Evolutionary conservation across 306 rosid species (phyloP).

Genomic region (Coriaria nepalensis): DNA sequence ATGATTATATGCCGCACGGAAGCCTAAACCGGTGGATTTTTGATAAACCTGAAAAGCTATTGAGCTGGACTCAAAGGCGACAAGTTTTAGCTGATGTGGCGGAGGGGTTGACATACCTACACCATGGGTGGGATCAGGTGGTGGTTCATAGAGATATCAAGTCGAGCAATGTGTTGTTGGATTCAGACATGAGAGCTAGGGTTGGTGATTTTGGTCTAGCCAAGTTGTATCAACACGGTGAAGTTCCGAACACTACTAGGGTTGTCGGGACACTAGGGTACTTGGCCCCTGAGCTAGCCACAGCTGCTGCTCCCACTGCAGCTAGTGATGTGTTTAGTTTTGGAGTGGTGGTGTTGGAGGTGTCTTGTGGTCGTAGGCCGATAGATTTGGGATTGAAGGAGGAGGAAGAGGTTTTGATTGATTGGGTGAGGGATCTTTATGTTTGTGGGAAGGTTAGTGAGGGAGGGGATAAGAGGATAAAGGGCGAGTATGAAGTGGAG

Average conservation of each 20-base stretch:
- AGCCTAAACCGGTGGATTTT: conserved; percentile 75
- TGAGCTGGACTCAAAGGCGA: conserved; percentile 50
- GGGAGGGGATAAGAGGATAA: conserved; percentile 50
- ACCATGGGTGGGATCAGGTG: conserved; percentile 82
- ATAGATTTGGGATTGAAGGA: conserved; percentile 41
- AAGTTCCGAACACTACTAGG: conserved; percentile 63
- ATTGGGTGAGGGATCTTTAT: conserved; percentile 73
- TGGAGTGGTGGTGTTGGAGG: conserved; percentile 86
- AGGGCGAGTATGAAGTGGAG: conserved; percentile 32
- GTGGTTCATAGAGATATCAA: conserved; percentile 81
- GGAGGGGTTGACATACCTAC: conserved; percentile 73
- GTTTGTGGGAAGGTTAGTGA: conserved; percentile 23
- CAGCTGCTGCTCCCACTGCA: conserved; percentile 44
- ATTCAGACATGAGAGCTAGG: conserved; percentile 62
- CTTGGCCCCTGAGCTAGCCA: conserved; percentile 75
- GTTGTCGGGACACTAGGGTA: conserved; percentile 88
- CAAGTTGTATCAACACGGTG: conserved; percentile 79
- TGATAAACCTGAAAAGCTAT: conserved; percentile 26
- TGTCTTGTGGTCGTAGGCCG: conserved; percentile 74
- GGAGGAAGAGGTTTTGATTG: conserved; percentile 57
- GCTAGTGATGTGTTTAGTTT: conserved; percentile 76
- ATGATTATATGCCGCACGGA: conserved; percentile 83
- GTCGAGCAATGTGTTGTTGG: conserved; percentile 68
- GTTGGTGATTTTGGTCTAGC: conserved; percentile 88
- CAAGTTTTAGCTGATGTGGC: conserved; percentile 68